A percentile compares a stretch with the other conserved stretches of the same genome.
phyloP scores from a whole-genome alignment of 306 rosid genomes.

The Casuarina equisetifolia region DNA sequence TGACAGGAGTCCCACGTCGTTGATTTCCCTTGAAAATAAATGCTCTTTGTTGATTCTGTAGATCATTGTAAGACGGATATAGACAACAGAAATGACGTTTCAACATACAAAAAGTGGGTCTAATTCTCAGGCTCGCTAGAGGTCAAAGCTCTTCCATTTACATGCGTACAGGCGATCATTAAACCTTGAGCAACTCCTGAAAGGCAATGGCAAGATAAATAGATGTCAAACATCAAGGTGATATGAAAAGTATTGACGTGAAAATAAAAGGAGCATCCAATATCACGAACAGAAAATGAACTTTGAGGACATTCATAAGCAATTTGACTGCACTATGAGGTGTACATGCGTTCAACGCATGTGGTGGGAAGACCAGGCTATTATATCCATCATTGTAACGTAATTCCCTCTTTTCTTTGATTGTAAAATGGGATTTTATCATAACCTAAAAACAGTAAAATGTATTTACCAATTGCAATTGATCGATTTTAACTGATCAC shows the following conservation, averaged over 20 bases:
- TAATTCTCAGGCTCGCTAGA: constrained; percentile 28
- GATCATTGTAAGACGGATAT: constrained; percentile 13
- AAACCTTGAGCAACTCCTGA: constrained; percentile 93
- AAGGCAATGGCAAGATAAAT: constrained; percentile 27
- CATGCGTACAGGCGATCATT: constrained; percentile 32
- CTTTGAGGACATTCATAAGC: not conserved
- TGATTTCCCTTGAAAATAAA: constrained; percentile 7
- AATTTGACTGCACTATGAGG: not conserved
- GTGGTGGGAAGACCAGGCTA: too few relatives aligned
- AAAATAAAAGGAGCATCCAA: constrained; percentile 3
- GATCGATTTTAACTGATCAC: too few relatives aligned
- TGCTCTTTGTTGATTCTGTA: constrained; percentile 14
- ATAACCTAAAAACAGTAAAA: too few relatives aligned
- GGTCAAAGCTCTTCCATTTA: constrained; percentile 28
- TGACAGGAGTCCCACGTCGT: not conserved
- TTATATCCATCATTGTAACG: too few relatives aligned
- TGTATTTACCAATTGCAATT: too few relatives aligned
- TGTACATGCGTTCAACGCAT: too few relatives aligned
- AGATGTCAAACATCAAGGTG: constrained; percentile 16
- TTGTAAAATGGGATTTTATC: too few relatives aligned
- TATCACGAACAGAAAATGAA: not conserved
- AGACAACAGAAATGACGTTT: constrained; percentile 24
- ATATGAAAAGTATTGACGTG: constrained; percentile 13
- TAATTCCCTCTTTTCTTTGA: too few relatives aligned
- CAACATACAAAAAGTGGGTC: constrained; percentile 22